phyloP scores from a whole-genome alignment of 2,329 filamentous ascomycete species.

The Pyrenochaeta sp. region DNA sequence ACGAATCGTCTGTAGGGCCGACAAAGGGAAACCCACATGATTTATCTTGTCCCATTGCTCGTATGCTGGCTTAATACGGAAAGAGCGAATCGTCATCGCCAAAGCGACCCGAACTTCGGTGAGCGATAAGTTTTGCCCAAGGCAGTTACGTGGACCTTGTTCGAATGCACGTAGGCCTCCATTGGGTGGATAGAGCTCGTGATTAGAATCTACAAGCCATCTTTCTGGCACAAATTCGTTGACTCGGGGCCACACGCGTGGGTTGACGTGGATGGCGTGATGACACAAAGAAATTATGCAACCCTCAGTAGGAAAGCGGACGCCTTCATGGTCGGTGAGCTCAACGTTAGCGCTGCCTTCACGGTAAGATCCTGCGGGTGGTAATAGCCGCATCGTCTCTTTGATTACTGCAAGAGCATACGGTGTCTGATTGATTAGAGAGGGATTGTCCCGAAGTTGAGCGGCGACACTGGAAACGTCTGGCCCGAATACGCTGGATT shows the following conservation, averaged over 20 bases:
- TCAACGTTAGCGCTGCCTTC: conserved; percentile 4
- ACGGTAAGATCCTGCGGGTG: conserved; percentile 38
- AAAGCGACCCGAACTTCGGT: conserved; percentile 30
- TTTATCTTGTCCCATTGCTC: conserved; percentile 16
- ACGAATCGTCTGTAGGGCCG: too few relatives aligned
- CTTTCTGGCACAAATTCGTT: conserved; percentile 33
- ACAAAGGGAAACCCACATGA: too few relatives aligned
- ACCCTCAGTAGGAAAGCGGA: conserved; percentile 16
- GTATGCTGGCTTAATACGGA: conserved; percentile 19
- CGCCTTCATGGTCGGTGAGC: conserved; percentile 12
- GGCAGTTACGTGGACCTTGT: conserved; percentile 48
- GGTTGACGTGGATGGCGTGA: conserved; percentile 23
- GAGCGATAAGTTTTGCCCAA: conserved; percentile 50
- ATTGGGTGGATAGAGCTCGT: conserved; percentile 14
- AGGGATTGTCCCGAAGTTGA: conserved; percentile 18
- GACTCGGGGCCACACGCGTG: conserved; percentile 17
- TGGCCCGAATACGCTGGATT: conserved; percentile 36
- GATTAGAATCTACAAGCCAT: conserved; percentile 16
- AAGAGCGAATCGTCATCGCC: conserved; percentile 9
- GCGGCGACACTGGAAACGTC: conserved; percentile 15
- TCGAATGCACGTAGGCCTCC: conserved; percentile 48
- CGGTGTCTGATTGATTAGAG: conserved; percentile 33
- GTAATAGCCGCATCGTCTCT: conserved; percentile 44
- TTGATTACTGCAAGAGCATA: conserved; percentile 46
- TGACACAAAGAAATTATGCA: conserved; percentile 12